These are phyloP conservation scores for Aspergillus panamensis DNA, from an alignment of 495 filamentous ascomycete genomes.

Conservation along the genomic window DNA sequence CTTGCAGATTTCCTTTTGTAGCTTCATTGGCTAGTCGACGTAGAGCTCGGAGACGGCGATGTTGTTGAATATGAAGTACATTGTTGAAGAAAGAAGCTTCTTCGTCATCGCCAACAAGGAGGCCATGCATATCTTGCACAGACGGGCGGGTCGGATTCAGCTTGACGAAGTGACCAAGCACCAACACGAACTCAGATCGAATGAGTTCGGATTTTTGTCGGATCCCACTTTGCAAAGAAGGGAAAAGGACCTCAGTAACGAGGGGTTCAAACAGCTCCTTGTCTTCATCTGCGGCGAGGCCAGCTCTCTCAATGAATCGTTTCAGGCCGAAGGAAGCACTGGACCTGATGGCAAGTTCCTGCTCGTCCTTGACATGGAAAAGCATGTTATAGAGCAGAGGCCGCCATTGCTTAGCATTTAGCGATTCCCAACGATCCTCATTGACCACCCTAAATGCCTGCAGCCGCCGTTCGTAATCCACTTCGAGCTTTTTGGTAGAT, in stretches of 20 bases:
- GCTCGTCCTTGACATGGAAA: conserved; percentile 79
- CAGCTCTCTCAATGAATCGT: conserved; percentile 67
- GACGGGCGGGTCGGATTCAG: conserved; percentile 62
- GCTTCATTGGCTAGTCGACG: conserved; percentile 68
- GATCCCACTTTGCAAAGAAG: conserved; percentile 70
- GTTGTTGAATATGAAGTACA: conserved; percentile 84
- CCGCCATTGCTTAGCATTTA: conserved; percentile 77
- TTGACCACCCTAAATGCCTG: conserved; percentile 73
- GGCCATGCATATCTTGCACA: conserved; percentile 68
- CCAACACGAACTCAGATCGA: conserved; percentile 70
- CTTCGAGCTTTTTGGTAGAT: conserved; percentile 61
- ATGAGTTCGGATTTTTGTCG: conserved; percentile 78
- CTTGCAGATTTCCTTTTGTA: conserved; percentile 56
- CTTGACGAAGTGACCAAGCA: conserved; percentile 74
- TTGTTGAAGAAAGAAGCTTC: conserved; percentile 94
- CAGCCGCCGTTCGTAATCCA: conserved; percentile 80
- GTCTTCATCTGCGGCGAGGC: conserved; percentile 32
- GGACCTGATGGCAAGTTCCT: conserved; percentile 81
- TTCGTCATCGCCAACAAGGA: conserved; percentile 74
- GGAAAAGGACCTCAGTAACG: conserved; percentile 61
- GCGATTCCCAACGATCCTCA: conserved; percentile 44
- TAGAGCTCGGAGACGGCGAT: conserved; percentile 79
- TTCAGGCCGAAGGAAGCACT: conserved; percentile 79
- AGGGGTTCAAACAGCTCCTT: conserved; percentile 48
- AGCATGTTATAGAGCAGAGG: conserved; percentile 90